A percentile compares a stretch with the other conserved stretches of the same genome.
These are phyloP conservation scores for Phialocephala subalpina DNA, from an alignment of 2,329 filamentous ascomycete species.

Conservation along the genomic window DNA sequence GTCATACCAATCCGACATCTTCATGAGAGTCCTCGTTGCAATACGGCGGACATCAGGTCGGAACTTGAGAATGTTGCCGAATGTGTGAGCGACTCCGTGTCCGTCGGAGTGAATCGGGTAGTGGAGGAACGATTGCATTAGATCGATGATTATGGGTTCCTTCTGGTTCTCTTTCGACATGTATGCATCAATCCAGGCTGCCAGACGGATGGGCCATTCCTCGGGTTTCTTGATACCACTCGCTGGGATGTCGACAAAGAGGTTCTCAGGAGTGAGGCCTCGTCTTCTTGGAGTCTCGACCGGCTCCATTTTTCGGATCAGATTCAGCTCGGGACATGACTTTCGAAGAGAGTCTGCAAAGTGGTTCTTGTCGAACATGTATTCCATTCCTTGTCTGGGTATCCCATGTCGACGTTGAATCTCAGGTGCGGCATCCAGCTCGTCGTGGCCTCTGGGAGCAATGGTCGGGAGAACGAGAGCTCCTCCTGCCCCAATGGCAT, in stretches of 20 bases:
- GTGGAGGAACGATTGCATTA: slow-evolving; percentile 48
- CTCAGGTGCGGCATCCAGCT: slow-evolving; percentile 21
- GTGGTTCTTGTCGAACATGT: slow-evolving; percentile 42
- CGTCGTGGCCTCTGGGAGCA: slow-evolving; percentile 44
- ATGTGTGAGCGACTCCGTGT: slow-evolving; percentile 44
- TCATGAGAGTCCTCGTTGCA: slow-evolving; percentile 45
- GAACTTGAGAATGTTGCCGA: slow-evolving; percentile 50
- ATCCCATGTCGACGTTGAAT: slow-evolving; percentile 31
- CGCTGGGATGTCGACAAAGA: slow-evolving; percentile 33
- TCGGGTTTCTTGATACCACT: slow-evolving; percentile 38
- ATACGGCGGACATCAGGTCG: slow-evolving; percentile 37
- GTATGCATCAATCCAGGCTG: slow-evolving; percentile 36
- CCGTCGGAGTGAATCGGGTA: slow-evolving; percentile 49
- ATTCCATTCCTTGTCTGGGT: slow-evolving; percentile 42
- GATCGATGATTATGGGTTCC: slow-evolving; percentile 37
- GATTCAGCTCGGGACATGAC: slow-evolving; percentile 39
- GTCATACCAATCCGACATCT: slow-evolving; percentile 40
- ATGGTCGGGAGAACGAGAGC: slow-evolving; percentile 49
- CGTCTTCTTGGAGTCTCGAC: slow-evolving; percentile 29
- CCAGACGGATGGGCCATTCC: slow-evolving; percentile 35
- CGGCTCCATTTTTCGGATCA: slow-evolving; percentile 35
- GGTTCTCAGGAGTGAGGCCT: slow-evolving; percentile 37
- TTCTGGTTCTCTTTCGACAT: slow-evolving; percentile 28
- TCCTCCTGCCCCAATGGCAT: slow-evolving; percentile 49
- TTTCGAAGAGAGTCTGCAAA: slow-evolving; percentile 38